Evolutionary conservation across 208 protist genomes (phyloP).

Genomic region (Entamoeba dispar): DNA sequence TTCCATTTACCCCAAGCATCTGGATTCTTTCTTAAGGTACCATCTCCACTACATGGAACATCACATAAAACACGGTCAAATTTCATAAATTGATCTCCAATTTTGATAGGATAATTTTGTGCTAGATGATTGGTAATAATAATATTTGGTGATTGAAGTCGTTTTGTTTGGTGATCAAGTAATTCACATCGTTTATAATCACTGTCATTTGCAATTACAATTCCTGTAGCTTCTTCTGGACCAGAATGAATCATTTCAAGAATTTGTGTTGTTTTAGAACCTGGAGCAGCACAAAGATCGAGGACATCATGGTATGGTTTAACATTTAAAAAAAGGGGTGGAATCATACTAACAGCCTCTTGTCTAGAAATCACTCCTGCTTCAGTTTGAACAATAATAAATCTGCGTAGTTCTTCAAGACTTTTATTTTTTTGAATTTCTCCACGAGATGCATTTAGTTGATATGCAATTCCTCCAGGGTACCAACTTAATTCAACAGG

Average conservation of each 20-base stretch:
- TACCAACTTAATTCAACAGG: neutral
- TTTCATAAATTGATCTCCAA: neutral
- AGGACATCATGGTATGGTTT: constrained; percentile 30
- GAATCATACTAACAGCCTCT: constrained; percentile 37
- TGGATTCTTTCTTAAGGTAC: constrained; percentile 66
- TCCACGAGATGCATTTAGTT: neutral
- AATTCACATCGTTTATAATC: constrained; percentile 45
- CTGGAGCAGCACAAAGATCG: constrained; percentile 59
- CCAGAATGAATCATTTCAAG: constrained; percentile 32
- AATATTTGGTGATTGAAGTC: constrained; percentile 31
- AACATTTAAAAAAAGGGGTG: constrained; percentile 25
- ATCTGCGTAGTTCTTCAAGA: neutral
- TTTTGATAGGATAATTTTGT: constrained; percentile 24
- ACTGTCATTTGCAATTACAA: constrained; percentile 51
- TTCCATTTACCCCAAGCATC: constrained; percentile 55
- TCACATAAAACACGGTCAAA: constrained; percentile 64
- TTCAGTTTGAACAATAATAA: neutral
- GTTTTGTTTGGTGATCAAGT: constrained; percentile 40
- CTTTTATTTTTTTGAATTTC: neutral
- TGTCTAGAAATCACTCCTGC: constrained; percentile 16
- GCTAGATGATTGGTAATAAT: constrained; percentile 46
- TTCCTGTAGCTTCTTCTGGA: constrained; percentile 4
- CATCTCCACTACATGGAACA: constrained; percentile 75
- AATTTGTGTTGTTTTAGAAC: constrained; percentile 54
- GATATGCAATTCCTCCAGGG: neutral